These are phyloP conservation scores for Tagetes patula DNA, from an alignment of 129 eudicot genomes.

Conservation along the genomic window DNA sequence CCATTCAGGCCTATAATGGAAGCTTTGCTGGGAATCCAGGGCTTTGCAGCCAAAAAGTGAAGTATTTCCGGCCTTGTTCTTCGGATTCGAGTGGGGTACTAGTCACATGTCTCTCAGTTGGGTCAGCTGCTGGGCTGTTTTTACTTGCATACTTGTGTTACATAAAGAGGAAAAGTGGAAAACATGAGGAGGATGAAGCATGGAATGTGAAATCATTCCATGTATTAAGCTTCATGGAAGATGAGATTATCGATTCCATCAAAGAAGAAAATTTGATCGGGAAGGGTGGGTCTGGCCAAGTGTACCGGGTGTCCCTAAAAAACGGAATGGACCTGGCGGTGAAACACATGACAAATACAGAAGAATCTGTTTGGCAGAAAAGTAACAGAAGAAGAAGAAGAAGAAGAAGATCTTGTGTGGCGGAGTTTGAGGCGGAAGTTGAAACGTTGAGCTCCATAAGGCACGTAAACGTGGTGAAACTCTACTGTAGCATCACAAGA, in stretches of 20 bases:
- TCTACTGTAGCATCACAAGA: slow-evolving; percentile 75
- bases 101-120: slow-evolving; percentile 35
- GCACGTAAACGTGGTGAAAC: slow-evolving; percentile 76
- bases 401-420: background rate
- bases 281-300: slow-evolving; percentile 88
- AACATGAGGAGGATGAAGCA: slow-evolving; percentile 45
- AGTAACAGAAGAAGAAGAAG: background rate
- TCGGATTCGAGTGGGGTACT: slow-evolving; percentile 18
- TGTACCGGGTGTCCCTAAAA: slow-evolving; percentile 53
- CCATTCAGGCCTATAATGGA: slow-evolving; percentile 66
- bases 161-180: slow-evolving; percentile 39
- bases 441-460: slow-evolving; percentile 73
- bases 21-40: slow-evolving; percentile 80
- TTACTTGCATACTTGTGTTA: slow-evolving; percentile 42
- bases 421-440: slow-evolving; percentile 73
- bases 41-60: slow-evolving; percentile 66
- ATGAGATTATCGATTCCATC: slow-evolving; percentile 76
- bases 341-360: slow-evolving; percentile 63
- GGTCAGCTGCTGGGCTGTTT: slow-evolving; percentile 36
- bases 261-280: slow-evolving; percentile 76
- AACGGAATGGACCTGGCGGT: slow-evolving; percentile 81
- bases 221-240: slow-evolving; percentile 69
- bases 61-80: slow-evolving; percentile 51
- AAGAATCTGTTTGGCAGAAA: slow-evolving; percentile 24
- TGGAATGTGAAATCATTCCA: slow-evolving; percentile 91